Evolutionary conservation across 441 rosid species (phyloP).

Genomic region (Isatis lusitanica): DNA sequence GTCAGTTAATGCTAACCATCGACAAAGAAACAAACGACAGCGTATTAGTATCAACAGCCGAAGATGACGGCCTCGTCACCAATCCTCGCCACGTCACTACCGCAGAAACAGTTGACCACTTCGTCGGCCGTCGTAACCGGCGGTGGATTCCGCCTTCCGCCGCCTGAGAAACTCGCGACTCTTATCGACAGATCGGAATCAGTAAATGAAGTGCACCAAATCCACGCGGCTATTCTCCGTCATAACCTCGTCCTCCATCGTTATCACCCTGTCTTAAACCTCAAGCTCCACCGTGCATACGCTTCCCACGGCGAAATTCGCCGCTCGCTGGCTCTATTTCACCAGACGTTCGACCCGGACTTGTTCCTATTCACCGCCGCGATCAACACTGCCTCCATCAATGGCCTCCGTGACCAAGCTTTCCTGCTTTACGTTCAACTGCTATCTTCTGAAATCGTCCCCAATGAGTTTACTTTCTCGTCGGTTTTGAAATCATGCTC

Average conservation of each 20-base stretch:
- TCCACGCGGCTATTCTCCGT: constrained; percentile 71
- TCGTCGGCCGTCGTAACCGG: neutral
- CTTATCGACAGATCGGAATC: constrained; percentile 47
- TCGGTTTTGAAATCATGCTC: constrained; percentile 60
- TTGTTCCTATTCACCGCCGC: constrained; percentile 59
- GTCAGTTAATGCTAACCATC: constrained; percentile 2
- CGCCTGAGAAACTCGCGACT: constrained; percentile 42
- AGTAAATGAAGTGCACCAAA: constrained; percentile 41
- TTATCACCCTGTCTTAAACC: constrained; percentile 49
- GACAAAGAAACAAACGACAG: neutral
- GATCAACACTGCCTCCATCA: constrained; percentile 47
- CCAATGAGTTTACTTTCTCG: constrained; percentile 67
- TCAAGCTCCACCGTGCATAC: constrained; percentile 78
- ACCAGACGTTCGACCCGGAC: constrained; percentile 47
- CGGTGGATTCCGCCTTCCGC: constrained; percentile 16
- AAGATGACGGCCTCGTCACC: neutral
- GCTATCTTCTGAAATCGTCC: constrained; percentile 45
- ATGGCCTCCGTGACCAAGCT: constrained; percentile 44
- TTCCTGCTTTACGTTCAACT: constrained; percentile 45
- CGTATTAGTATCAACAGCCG: neutral
- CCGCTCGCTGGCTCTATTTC: constrained; percentile 52
- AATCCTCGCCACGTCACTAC: constrained; percentile 9
- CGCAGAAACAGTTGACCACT: neutral
- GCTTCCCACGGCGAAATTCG: constrained; percentile 48
- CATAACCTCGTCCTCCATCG: constrained; percentile 43